Percentiles rank a stretch among this genome's conserved stretches.
Conservation (phyloP, 345 rosid genomes). For the Salix brachista region DNA sequence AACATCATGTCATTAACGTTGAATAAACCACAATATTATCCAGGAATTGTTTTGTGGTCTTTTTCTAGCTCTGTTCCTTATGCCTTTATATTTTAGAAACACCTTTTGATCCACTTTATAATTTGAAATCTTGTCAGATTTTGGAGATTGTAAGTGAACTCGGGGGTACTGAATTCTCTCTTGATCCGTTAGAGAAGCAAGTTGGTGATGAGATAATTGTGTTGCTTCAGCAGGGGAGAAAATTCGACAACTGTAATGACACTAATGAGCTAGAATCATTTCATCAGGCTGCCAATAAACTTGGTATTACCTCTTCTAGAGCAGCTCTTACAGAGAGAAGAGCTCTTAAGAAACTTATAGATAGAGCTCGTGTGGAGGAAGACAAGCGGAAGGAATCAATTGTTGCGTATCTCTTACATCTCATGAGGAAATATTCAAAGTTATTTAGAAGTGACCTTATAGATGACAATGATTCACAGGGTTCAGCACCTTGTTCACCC, state of each 20-base stretch:
- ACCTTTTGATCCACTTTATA: constrained; percentile 5
- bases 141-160: constrained; percentile 75
- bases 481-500: constrained; percentile 87
- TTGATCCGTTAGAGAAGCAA: constrained; percentile 80
- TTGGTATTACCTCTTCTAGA: constrained; percentile 82
- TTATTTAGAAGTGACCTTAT: constrained; percentile 71
- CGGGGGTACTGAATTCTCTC: constrained; percentile 54
- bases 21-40: not conserved
- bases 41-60: not conserved
- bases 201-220: constrained; percentile 83
- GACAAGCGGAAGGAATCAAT: constrained; percentile 98
- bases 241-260: constrained; percentile 57
- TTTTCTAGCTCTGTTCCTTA: not conserved
- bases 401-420: constrained; percentile 85
- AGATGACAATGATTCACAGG: constrained; percentile 91
- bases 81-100: not conserved
- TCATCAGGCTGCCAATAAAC: constrained; percentile 72
- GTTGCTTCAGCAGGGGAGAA: constrained; percentile 89
- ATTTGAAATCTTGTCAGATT: constrained; percentile 47
- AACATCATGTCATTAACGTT: not conserved
- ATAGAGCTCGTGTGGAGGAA: constrained; percentile 89
- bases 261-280: constrained; percentile 75
- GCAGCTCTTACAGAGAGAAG: constrained; percentile 90
- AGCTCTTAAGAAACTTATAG: constrained; percentile 85
- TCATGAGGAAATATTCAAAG: constrained; percentile 94